phyloP scores from a whole-genome alignment of 1,284 basidiomycete species.

The Boletus semigastroideus region DNA sequence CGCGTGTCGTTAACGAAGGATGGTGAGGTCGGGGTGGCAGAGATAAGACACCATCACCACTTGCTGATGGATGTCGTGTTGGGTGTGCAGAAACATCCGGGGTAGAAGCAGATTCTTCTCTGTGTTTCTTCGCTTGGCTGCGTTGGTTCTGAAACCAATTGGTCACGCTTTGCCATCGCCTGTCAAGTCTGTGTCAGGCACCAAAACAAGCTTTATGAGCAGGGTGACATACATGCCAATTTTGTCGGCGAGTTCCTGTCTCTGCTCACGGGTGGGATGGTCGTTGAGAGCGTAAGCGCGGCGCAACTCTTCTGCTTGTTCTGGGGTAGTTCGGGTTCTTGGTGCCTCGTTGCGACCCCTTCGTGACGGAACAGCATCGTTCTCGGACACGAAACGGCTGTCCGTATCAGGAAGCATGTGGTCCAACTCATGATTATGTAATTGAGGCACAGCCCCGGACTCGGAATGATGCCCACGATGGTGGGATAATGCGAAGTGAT shows the following conservation, averaged over 20 bases:
- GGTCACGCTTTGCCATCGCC: slow-evolving; percentile 73
- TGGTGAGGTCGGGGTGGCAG: slow-evolving; percentile 47
- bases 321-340: slow-evolving; percentile 58
- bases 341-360: slow-evolving; percentile 30
- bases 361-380: slow-evolving; percentile 32
- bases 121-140: slow-evolving; percentile 64
- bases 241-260: slow-evolving; percentile 58
- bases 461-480: slow-evolving; percentile 34
- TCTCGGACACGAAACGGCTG: slow-evolving; percentile 38
- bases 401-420: slow-evolving; percentile 31
- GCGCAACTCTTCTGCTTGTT: slow-evolving; percentile 66
- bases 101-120: slow-evolving; percentile 45
- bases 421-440: slow-evolving; percentile 32
- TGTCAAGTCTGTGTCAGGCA: slow-evolving; percentile 33
- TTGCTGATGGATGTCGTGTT: slow-evolving; percentile 21
- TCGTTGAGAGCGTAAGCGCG: slow-evolving; percentile 59
- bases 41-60: slow-evolving; percentile 3
- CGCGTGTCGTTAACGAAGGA: slow-evolving; percentile 31
- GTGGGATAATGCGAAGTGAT: slow-evolving; percentile 36
- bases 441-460: slow-evolving; percentile 25
- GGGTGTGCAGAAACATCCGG: slow-evolving; percentile 21
- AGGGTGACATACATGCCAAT: slow-evolving; percentile 65
- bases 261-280: slow-evolving; percentile 65
- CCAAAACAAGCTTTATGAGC: slow-evolving; percentile 8
- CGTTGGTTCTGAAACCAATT: slow-evolving; percentile 86